Conservation (phyloP, 352 stramenopile genomes). For the Aphanomyces astaci region DNA sequence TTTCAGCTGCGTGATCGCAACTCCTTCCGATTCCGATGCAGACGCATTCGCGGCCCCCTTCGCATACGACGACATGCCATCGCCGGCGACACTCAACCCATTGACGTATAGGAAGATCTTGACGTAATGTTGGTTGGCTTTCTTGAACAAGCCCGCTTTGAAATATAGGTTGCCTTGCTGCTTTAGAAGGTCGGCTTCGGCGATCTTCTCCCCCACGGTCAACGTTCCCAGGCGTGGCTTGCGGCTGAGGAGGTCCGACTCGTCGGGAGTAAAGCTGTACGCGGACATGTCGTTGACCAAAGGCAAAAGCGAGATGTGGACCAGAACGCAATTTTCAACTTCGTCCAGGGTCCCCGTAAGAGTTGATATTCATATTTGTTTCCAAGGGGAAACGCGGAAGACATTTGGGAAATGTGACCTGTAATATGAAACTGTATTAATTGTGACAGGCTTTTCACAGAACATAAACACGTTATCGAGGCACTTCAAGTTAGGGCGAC, state of each 20-base stretch:
- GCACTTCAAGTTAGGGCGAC: too few relatives aligned
- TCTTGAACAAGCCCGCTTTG: constrained; percentile 48
- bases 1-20: constrained; percentile 56
- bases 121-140: constrained; percentile 52
- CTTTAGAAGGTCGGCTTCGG: constrained; percentile 65
- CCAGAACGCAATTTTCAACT: too few relatives aligned
- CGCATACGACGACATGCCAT: constrained; percentile 73
- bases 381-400: too few relatives aligned
- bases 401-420: too few relatives aligned
- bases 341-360: too few relatives aligned
- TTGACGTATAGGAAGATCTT: constrained; percentile 82
- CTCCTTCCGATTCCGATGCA: constrained; percentile 41
- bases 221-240: constrained; percentile 59
- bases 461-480: background rate
- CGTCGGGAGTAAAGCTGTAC: constrained; percentile 5
- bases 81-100: constrained; percentile 56
- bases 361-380: too few relatives aligned
- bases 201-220: constrained; percentile 63
- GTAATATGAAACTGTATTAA: too few relatives aligned
- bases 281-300: background rate
- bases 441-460: background rate
- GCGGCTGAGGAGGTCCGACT: constrained; percentile 39
- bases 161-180: constrained; percentile 67
- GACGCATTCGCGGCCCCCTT: constrained; percentile 35
- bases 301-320: too few relatives aligned